Conservation (phyloP, 177 flowering plant genomes). For the Tripterygium wilfordii region DNA sequence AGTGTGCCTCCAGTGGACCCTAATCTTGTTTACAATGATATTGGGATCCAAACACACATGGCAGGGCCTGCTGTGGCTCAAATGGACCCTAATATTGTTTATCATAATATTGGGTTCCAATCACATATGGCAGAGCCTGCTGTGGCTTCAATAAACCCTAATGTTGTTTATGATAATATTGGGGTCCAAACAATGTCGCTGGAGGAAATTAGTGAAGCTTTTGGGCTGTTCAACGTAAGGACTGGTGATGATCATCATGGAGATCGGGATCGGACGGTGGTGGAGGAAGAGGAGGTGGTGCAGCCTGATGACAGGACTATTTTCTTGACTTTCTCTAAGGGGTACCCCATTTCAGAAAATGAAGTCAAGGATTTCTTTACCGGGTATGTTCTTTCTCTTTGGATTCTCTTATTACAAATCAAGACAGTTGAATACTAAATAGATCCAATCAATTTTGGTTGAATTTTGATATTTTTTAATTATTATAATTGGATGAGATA, state of each 20-base stretch:
- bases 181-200: not conserved
- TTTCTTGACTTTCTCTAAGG: constrained; percentile 59
- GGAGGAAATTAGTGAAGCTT: constrained; percentile 1
- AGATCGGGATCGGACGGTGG: not conserved
- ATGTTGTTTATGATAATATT: too few species aligned
- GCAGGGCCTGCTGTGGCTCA: not conserved
- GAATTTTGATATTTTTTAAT: too few species aligned
- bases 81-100: too few species aligned
- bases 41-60: too few species aligned
- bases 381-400: constrained; percentile 15
- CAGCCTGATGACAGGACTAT: constrained; percentile 35
- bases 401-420: not conserved
- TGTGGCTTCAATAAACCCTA: too few species aligned
- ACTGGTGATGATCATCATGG: not conserved
- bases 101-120: too few species aligned
- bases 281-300: constrained; percentile 8
- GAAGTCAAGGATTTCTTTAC: constrained; percentile 41
- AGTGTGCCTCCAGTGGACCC: not conserved
- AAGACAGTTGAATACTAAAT: too few species aligned
- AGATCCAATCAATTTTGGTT: too few species aligned
- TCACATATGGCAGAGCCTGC: too few species aligned
- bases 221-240: constrained; percentile 3
- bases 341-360: constrained; percentile 37
- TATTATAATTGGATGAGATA: too few species aligned
- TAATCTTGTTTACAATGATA: not conserved